Evolutionary conservation across 306 rosid genomes (phyloP).

Genomic region (Hippophae gyantsensis): DNA sequence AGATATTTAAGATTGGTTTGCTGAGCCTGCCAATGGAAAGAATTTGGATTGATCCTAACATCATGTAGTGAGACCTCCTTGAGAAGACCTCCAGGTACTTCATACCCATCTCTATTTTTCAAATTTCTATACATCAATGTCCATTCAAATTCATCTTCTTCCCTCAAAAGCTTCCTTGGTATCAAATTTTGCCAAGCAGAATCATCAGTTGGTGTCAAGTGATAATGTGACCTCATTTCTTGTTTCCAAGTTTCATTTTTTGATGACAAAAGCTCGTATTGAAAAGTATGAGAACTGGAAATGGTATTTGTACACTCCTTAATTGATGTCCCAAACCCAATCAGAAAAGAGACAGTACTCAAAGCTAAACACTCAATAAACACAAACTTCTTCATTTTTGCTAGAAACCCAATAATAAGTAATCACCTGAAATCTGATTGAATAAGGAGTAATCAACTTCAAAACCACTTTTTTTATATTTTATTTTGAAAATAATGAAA

Average conservation of each 20-base stretch:
- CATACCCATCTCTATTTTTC: conserved; percentile 26
- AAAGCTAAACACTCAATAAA: conserved; percentile 14
- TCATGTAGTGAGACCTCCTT: conserved; percentile 57
- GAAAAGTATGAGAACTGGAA: conserved; percentile 47
- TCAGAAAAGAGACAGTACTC: conserved; percentile 21
- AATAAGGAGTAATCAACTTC: not conserved
- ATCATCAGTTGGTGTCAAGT: conserved; percentile 69
- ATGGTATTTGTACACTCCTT: conserved; percentile 67
- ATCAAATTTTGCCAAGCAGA: conserved; percentile 55
- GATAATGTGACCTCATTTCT: conserved; percentile 50
- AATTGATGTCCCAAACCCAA: conserved; percentile 21
- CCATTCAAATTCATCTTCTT: conserved; percentile 48
- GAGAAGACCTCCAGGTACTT: conserved; percentile 37
- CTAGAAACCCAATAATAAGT: conserved; percentile 8
- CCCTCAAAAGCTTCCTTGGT: conserved; percentile 49
- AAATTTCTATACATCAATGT: conserved; percentile 44
- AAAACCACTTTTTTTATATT: too few relatives aligned
- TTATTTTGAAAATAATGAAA: not conserved
- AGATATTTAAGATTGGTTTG: conserved; percentile 69
- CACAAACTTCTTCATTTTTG: conserved; percentile 30
- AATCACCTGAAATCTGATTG: conserved; percentile 2
- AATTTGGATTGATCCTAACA: conserved; percentile 47
- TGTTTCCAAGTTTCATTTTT: conserved; percentile 47
- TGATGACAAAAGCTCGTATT: conserved; percentile 31
- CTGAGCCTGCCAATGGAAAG: conserved; percentile 52